Base-by-base conservation (phyloP, 176 grass and related monocot species). In the Musa troglodytarum region DNA sequence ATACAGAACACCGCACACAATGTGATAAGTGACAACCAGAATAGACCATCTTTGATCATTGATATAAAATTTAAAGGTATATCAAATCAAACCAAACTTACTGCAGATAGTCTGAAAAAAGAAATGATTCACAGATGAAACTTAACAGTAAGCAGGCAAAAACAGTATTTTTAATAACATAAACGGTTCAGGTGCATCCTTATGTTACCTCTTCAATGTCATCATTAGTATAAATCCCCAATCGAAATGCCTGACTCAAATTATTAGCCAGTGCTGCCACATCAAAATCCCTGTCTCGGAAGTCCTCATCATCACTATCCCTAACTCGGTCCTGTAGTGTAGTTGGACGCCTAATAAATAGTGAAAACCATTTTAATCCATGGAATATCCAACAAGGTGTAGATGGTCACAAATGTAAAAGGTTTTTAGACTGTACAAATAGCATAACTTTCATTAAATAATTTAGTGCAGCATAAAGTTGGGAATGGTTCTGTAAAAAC, bases 271-370 rank as follows among this genome's bases (percentile, higher is more conserved):
- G 86, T 62, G 95, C 90, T 69, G 95, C 95, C 69, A 98, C 95
- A 80, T 98, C 95, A 53, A 93, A 93, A 73, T 98, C 90, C 81
- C 86, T 91, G 73, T 98, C 90, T 85, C 84, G 77, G 68, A 98
- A 98, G 74, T 98, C 90, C 75, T 98, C 95, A 70, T 98, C 95
- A 55, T 98, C 95, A n/a, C 95, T 98, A 51, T 94, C 95, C 77
- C 90, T 91, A 69, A 91, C 95, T 69, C 86, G 88, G 79, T 94
- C 90, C 72, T 98, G 95, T 65, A 94, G 73, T 82, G 90, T 89
- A 62, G 88, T 84, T 16, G 95, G 95, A 17, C 95, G 88, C 76
- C 95, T 98, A 74, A 74, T 64, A 81, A 82, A 72, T 80, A 76
- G 76, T 8, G 69, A 58, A 74, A 26, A 70, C 10, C 11, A 25